Conservation (phyloP, 176 grass and related monocot species). For the Themeda triandra region DNA sequence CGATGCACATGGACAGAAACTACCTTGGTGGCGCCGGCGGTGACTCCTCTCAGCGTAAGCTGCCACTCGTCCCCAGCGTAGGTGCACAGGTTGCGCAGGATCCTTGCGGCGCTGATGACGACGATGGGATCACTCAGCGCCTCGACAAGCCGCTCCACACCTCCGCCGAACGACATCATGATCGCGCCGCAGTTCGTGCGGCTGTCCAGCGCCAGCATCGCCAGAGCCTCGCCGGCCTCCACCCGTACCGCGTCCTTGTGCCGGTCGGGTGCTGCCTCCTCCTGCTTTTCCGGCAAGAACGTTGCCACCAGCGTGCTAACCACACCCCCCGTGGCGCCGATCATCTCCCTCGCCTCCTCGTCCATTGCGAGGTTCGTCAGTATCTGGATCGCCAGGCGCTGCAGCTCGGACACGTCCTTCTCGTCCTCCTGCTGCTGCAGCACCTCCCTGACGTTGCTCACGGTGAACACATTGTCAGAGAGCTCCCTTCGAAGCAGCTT, state of each 20-base stretch:
- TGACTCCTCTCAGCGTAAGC: constrained; percentile 28
- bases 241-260: constrained; percentile 24
- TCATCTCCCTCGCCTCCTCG: constrained; percentile 50
- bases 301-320: constrained; percentile 47
- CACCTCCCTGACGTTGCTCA: constrained; percentile 63
- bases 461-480: constrained; percentile 55
- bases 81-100: constrained; percentile 63
- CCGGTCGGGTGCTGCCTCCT: not conserved
- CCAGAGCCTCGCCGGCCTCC: constrained; percentile 68
- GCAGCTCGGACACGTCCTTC: constrained; percentile 15
- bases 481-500: constrained; percentile 54
- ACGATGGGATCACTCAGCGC: constrained; percentile 30
- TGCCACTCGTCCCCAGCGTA: constrained; percentile 24
- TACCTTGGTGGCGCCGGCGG: constrained; percentile 38
- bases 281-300: constrained; percentile 28
- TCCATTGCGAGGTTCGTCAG: constrained; percentile 70
- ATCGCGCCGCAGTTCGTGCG: constrained; percentile 48
- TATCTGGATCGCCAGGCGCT: constrained; percentile 54
- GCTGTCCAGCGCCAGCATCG: constrained; percentile 63
- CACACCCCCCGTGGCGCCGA: constrained; percentile 58
- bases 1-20: not conserved
- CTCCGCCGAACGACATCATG: constrained; percentile 28
- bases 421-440: constrained; percentile 26
- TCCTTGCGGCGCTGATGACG: constrained; percentile 42
- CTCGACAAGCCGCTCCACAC: constrained; percentile 30